Evolutionary conservation across 2,329 filamentous ascomycete genomes (phyloP).

Genomic region (Tolypocladium nubicola): DNA sequence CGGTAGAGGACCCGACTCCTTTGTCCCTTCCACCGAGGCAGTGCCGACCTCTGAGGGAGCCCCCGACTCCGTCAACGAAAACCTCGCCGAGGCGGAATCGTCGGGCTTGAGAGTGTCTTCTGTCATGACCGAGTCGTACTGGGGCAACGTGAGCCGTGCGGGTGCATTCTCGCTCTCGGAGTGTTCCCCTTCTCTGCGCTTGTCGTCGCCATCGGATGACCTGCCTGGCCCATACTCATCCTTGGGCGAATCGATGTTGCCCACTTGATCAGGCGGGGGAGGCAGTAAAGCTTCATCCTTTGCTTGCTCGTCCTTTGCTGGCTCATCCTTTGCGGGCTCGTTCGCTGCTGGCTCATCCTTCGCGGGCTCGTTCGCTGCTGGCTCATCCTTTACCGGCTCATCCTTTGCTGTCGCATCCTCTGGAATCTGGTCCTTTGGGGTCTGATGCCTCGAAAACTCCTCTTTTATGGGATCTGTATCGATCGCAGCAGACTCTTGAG

Average conservation of each 20-base stretch:
- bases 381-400: neutral
- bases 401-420: slow-evolving; percentile 1
- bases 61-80: slow-evolving; percentile 16
- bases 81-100: slow-evolving; percentile 23
- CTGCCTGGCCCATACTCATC: slow-evolving; percentile 14
- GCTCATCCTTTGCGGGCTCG: neutral
- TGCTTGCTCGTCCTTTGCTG: neutral
- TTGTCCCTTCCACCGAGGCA: slow-evolving; percentile 10
- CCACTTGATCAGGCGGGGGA: slow-evolving; percentile 27
- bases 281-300: slow-evolving; percentile 17
- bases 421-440: neutral
- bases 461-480: neutral
- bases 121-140: slow-evolving; percentile 22
- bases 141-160: slow-evolving; percentile 13
- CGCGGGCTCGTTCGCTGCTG: slow-evolving; percentile 6
- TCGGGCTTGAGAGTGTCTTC: slow-evolving; percentile 27
- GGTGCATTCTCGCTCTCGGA: slow-evolving; percentile 9
- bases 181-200: slow-evolving; percentile 13
- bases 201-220: slow-evolving; percentile 13
- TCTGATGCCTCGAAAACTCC: neutral
- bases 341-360: neutral
- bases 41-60: slow-evolving; percentile 17
- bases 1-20: slow-evolving; percentile 4
- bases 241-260: slow-evolving; percentile 26
- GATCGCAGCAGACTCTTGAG: neutral